Conservation (phyloP, 78 protist species). For the Chrysochromulina parva region DNA sequence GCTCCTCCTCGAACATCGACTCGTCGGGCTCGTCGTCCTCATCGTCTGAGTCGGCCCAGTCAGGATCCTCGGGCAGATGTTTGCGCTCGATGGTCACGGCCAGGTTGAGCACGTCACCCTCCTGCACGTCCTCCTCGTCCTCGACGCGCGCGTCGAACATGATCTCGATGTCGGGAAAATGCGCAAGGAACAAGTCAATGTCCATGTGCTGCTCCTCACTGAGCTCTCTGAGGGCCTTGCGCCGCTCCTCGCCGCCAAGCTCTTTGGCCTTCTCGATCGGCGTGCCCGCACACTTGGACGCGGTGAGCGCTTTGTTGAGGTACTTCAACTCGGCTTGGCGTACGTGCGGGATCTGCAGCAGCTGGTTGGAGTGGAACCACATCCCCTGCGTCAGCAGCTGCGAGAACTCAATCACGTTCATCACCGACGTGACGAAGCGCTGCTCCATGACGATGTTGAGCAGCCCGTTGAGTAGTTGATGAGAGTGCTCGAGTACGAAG, state of each 20-base stretch:
- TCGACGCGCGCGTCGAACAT: background rate
- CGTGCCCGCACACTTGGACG: background rate
- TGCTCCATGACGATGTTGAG: background rate
- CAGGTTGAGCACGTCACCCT: slow-evolving; percentile 3
- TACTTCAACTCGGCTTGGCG: background rate
- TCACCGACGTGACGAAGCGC: background rate
- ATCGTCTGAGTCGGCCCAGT: background rate
- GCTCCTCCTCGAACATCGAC: background rate
- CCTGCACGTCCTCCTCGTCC: slow-evolving; percentile 28
- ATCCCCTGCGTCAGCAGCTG: slow-evolving; percentile 33
- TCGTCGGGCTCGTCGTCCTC: slow-evolving; percentile 1
- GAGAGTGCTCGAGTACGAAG: background rate
- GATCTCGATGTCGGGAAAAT: background rate
- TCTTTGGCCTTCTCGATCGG: background rate
- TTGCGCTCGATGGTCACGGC: background rate
- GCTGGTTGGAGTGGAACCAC: background rate
- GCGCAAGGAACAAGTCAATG: background rate
- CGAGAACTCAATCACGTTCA: slow-evolving; percentile 11
- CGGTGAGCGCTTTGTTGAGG: background rate
- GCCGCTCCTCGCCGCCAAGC: background rate
- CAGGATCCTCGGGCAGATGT: background rate
- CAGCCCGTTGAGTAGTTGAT: slow-evolving; percentile 10
- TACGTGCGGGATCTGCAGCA: background rate
- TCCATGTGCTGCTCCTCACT: background rate
- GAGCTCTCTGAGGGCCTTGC: background rate